Evolutionary conservation across 768 basidiomycete genomes (phyloP), one percentile per base, ranked within the genome.

Genomic region (Naganishia onofrii): DNA sequence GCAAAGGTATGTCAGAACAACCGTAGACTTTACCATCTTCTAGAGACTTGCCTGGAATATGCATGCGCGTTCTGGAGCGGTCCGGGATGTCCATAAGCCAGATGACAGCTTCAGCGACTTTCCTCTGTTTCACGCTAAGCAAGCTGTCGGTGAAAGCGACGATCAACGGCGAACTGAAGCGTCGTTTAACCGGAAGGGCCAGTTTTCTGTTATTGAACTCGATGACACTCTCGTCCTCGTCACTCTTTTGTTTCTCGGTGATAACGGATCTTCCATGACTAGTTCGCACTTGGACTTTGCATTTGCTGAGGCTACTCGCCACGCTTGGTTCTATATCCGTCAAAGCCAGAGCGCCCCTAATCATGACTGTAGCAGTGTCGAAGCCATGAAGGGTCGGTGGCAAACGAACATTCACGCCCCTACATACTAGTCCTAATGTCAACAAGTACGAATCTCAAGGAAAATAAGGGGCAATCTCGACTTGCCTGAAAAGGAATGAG

Each of bases 51-150:
- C 68, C 57, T 46, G 68, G 68, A 44, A 70, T 13, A 21, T 55
- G 31, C 48, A 70, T 70, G 29, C 32, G 48, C 19, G 15, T 51
- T 51, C 68, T 52, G 1, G 42, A 44, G 5, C 52, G 15, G 28
- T 70, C 68, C 3, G 44, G 38, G 31, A 70, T 51, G 31, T 48
- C 46, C 68, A 63, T 53, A 13, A 70, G 46, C 68, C 68, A 70
- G 7, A 70, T 9, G 26, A 70, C 60, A 17, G 56, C 58, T 51
- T 60, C 57, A 44, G 46, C 68, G 31, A 63, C 38, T n/a, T 28
- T 53, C 32, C 32, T 36, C 0, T 38, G 32, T 29, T 55, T 64
- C 2, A 70, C 23, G 10, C 42, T 48, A 26, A 70, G 28, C 34
- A 19, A 19, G 15, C 52, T 70, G 6, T 46, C 28, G 19, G 31